Conservation (phyloP, 768 basidiomycete species). For the Lentinula boryana region DNA sequence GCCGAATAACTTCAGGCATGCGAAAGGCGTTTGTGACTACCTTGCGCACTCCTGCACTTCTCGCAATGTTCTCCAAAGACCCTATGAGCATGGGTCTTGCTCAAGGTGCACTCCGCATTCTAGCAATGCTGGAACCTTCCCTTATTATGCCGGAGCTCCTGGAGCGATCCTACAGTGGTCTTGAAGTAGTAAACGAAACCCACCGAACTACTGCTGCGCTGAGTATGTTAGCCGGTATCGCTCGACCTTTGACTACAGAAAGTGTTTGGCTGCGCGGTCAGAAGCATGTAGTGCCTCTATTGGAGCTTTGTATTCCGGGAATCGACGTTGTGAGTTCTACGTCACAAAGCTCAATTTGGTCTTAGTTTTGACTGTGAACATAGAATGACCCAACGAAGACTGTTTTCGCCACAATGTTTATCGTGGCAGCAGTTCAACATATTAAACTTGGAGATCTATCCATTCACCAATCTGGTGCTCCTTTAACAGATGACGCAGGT, state of each 20-base stretch:
- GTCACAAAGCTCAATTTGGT: slow-evolving; percentile 1
- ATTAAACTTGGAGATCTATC: slow-evolving; percentile 77
- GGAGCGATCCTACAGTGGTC: slow-evolving; percentile 83
- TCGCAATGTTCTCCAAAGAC: slow-evolving; percentile 91
- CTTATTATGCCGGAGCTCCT: slow-evolving; percentile 88
- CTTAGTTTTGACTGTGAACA: background rate
- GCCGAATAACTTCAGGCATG: slow-evolving; percentile 75
- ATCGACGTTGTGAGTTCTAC: slow-evolving; percentile 68
- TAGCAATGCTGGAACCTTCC: slow-evolving; percentile 77
- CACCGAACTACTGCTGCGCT: slow-evolving; percentile 90
- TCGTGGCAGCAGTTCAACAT: slow-evolving; percentile 65
- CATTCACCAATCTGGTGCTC: slow-evolving; percentile 48
- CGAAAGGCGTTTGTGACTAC: slow-evolving; percentile 76
- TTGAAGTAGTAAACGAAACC: slow-evolving; percentile 94
- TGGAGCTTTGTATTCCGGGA: slow-evolving; percentile 87
- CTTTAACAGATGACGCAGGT: slow-evolving; percentile 47
- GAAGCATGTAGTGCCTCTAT: slow-evolving; percentile 79
- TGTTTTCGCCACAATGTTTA: slow-evolving; percentile 74
- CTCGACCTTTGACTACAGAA: slow-evolving; percentile 73
- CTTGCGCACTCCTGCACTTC: slow-evolving; percentile 79
- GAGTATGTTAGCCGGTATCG: slow-evolving; percentile 73
- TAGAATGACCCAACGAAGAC: slow-evolving; percentile 83
- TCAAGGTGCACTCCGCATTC: slow-evolving; percentile 68
- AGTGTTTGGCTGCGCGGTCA: slow-evolving; percentile 80
- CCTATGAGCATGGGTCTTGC: slow-evolving; percentile 73